These are phyloP conservation scores for Kwoniella sp. DNA, from an alignment of 768 basidiomycete species.

Conservation along the genomic window DNA sequence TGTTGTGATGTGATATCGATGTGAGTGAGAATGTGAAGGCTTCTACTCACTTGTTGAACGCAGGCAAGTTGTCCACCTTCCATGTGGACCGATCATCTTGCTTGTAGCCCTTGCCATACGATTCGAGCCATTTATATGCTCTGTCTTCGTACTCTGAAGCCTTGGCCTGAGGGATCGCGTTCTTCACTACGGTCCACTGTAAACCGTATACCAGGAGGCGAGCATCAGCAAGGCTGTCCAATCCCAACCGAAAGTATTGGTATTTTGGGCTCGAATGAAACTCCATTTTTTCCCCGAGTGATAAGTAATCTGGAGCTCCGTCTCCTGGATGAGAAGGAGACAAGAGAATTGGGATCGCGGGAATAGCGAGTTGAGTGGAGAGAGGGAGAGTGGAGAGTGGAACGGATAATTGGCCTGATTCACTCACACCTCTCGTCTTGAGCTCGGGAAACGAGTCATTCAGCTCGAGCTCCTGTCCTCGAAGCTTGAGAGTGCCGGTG, in stretches of 20 bases:
- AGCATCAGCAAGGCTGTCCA: too few relatives aligned
- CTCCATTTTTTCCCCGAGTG: too few relatives aligned
- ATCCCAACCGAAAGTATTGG: too few relatives aligned
- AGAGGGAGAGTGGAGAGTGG: not conserved
- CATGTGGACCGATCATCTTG: conserved; percentile 53
- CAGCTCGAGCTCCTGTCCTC: conserved; percentile 10
- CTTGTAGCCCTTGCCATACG: conserved; percentile 54
- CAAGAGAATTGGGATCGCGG: too few relatives aligned
- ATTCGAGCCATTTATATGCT: conserved; percentile 53
- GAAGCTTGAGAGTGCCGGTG: conserved; percentile 18
- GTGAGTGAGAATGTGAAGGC: too few relatives aligned
- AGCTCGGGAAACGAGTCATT: conserved; percentile 30
- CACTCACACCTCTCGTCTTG: conserved; percentile 43
- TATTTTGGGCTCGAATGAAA: too few relatives aligned
- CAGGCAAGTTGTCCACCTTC: conserved; percentile 48
- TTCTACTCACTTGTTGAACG: conserved; percentile 31
- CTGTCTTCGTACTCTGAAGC: conserved; percentile 43
- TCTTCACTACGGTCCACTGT: conserved; percentile 39
- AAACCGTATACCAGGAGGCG: too few relatives aligned
- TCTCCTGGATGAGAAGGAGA: too few relatives aligned
- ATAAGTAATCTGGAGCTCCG: too few relatives aligned
- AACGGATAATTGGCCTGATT: too few relatives aligned
- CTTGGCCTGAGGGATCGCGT: conserved; percentile 37
- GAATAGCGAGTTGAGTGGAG: not conserved
- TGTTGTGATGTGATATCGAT: too few relatives aligned